phyloP scores from a whole-genome alignment of 257 asterid species.

The Solanum okadae region DNA sequence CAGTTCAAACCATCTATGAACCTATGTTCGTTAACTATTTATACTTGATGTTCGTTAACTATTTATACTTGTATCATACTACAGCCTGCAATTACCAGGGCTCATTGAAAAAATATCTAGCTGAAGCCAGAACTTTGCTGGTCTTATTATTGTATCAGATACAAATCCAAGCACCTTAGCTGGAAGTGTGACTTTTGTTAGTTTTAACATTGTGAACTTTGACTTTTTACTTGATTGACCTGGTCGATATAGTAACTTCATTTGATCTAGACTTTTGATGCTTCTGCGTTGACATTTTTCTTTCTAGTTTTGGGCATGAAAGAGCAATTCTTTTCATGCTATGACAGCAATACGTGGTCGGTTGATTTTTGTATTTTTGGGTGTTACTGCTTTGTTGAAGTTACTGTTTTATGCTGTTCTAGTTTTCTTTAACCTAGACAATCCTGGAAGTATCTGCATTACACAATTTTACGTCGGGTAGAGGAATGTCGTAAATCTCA shows the following conservation, averaged over 20 bases:
- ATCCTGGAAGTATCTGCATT: background rate
- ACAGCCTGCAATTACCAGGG: background rate
- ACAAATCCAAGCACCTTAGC: background rate
- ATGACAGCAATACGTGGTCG: background rate
- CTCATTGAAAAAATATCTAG: background rate
- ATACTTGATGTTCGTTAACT: background rate
- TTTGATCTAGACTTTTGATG: background rate
- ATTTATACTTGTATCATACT: background rate
- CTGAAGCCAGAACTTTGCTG: background rate
- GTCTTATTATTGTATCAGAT: background rate
- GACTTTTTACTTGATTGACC: background rate
- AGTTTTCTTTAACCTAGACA: background rate
- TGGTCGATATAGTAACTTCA: background rate
- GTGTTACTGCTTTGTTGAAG: background rate
- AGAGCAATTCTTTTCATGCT: background rate
- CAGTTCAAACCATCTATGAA: background rate
- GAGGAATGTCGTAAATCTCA: background rate
- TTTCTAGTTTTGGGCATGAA: background rate
- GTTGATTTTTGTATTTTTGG: background rate
- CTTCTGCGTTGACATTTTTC: background rate
- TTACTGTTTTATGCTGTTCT: background rate
- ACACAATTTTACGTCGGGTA: background rate
- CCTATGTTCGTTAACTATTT: background rate
- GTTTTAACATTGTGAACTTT: background rate
- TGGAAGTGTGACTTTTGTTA: background rate